A percentile compares a stretch with the other conserved stretches of the same genome.
Conservation (phyloP, 192 early-diverging fungal genomes). For the Entomortierella lignicola region DNA sequence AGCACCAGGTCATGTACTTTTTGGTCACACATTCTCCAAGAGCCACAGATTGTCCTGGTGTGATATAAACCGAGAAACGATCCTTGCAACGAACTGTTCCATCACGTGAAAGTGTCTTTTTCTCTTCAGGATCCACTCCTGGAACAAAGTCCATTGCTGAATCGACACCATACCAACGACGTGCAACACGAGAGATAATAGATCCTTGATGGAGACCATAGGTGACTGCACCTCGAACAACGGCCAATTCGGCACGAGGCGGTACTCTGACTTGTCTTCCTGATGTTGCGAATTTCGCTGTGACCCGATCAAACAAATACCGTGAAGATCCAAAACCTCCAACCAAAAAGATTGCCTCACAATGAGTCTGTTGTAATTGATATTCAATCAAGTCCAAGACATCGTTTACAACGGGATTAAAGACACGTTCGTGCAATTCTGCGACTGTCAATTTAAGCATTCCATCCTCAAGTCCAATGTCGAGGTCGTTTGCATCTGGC, state of each 20-base stretch:
- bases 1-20: conserved; percentile 57
- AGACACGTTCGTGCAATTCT: conserved; percentile 46
- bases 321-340: conserved; percentile 63
- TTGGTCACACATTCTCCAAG: conserved; percentile 54
- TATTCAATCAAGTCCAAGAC: conserved; percentile 51
- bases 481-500: conserved; percentile 50
- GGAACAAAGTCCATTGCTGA: conserved; percentile 53
- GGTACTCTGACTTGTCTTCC: conserved; percentile 64
- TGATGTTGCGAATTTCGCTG: conserved; percentile 55
- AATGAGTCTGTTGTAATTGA: conserved; percentile 44
- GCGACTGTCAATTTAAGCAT: conserved; percentile 55
- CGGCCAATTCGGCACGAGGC: conserved; percentile 63
- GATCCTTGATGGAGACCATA: conserved; percentile 55
- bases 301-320: conserved; percentile 60
- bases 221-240: conserved; percentile 61
- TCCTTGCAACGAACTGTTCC: conserved; percentile 53
- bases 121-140: conserved; percentile 48
- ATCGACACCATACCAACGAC: conserved; percentile 55
- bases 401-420: conserved; percentile 45
- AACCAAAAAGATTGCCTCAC: conserved; percentile 61
- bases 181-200: conserved; percentile 48
- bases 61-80: conserved; percentile 53
- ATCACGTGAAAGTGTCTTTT: conserved; percentile 48
- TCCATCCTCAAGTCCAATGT: conserved; percentile 51
- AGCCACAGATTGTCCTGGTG: conserved; percentile 44